These are phyloP conservation scores for Penicillium occitanis DNA, from an alignment of 2,329 filamentous ascomycete genomes.

Conservation along the genomic window DNA sequence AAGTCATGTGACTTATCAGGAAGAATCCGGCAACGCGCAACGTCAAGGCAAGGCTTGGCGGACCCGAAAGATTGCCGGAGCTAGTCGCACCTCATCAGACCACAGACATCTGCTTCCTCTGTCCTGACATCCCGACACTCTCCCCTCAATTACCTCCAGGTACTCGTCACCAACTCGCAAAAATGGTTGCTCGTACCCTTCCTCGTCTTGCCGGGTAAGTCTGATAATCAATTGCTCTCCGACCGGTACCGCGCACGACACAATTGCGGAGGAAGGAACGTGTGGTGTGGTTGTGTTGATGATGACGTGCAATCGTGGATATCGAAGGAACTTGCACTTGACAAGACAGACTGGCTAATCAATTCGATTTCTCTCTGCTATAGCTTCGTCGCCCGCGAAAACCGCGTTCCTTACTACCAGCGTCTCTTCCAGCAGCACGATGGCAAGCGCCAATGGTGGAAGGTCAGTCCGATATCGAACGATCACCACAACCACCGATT, in stretches of 20 bases:
- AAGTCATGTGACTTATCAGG: constrained; percentile 16
- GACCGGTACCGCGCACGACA: constrained; percentile 10
- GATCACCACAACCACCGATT: not conserved
- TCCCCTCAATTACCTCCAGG: constrained; percentile 27
- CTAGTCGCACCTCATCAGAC: constrained; percentile 21
- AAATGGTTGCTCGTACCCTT: constrained; percentile 44
- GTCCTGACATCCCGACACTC: constrained; percentile 11
- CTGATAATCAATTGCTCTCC: constrained; percentile 12
- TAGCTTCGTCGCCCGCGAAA: constrained; percentile 62
- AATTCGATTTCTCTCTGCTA: not conserved
- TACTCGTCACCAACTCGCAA: constrained; percentile 33
- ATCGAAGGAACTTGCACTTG: not conserved
- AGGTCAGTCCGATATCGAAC: constrained; percentile 53
- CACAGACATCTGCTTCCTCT: constrained; percentile 9
- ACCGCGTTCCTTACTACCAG: constrained; percentile 68
- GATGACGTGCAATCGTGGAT: constrained; percentile 11
- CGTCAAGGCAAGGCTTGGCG: constrained; percentile 16
- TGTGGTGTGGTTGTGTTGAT: not conserved
- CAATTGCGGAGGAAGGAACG: not conserved
- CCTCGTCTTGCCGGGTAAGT: constrained; percentile 47
- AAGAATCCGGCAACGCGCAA: constrained; percentile 21
- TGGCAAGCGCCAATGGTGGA: constrained; percentile 65
- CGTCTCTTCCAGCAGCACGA: constrained; percentile 66
- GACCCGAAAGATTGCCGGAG: constrained; percentile 21
- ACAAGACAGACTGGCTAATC: not conserved